A percentile compares a stretch with the other conserved stretches of the same genome.
Conservation (phyloP, 352 stramenopile species). For the Phytophthora sojae region DNA sequence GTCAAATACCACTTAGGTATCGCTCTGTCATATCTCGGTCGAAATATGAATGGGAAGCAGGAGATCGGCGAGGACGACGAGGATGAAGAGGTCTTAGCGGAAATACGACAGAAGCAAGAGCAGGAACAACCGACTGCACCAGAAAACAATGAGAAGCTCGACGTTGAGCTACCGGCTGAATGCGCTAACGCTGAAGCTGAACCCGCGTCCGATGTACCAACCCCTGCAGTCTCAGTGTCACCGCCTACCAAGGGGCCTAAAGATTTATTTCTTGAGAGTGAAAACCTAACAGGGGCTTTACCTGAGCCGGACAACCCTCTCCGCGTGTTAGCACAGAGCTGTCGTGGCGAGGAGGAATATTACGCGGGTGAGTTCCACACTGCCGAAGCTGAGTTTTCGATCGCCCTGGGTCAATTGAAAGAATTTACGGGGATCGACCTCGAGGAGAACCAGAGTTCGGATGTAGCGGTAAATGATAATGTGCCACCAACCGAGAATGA, state of each 20-base stretch:
- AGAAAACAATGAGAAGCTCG: background rate
- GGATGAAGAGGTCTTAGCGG: conserved; percentile 6
- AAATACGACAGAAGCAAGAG: background rate
- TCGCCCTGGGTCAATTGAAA: conserved; percentile 41
- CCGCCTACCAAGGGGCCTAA: conserved; percentile 24
- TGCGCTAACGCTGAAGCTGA: background rate
- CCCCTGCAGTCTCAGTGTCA: background rate
- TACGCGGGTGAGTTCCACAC: conserved; percentile 50
- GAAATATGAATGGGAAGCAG: conserved; percentile 21
- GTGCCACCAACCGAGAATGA: background rate
- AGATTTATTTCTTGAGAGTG: conserved; percentile 46
- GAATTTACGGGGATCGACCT: conserved; percentile 24
- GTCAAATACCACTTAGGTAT: conserved; percentile 59
- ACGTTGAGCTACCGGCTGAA: background rate
- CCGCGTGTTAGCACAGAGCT: conserved; percentile 33
- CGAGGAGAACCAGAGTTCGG: conserved; percentile 12
- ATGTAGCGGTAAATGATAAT: background rate
- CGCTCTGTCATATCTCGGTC: conserved; percentile 37
- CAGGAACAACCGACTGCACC: background rate
- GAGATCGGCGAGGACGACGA: conserved; percentile 35
- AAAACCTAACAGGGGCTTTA: conserved; percentile 27
- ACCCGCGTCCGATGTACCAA: background rate
- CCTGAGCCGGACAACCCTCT: conserved; percentile 32
- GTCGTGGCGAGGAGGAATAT: conserved; percentile 53
- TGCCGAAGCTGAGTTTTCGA: conserved; percentile 49